Conservation (phyloP, 108 stramenopile genomes). For the Conticribra guillardii region DNA sequence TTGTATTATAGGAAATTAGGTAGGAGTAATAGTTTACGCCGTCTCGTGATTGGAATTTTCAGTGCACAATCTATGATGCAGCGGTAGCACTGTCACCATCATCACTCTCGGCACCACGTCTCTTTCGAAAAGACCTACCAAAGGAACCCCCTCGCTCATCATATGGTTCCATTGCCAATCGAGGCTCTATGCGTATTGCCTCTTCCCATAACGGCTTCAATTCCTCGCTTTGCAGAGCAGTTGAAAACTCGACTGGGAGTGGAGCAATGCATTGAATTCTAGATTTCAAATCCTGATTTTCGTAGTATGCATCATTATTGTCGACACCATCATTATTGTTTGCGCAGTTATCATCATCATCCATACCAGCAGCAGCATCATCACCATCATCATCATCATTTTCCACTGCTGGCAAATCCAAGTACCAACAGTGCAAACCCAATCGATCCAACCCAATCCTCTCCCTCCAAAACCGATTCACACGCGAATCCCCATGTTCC, state of each 20-base stretch:
- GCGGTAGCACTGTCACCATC: no score
- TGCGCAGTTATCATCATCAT: slow-evolving; percentile 12
- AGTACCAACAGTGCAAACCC: slow-evolving; percentile 66
- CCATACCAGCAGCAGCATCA: not conserved
- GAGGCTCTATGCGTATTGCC: slow-evolving; percentile 42
- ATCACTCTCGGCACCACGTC: no score
- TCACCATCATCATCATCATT: slow-evolving; percentile 7
- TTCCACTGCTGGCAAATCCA: slow-evolving; percentile 48
- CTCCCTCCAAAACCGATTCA: slow-evolving; percentile 76
- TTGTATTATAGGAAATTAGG: no score
- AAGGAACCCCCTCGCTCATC: slow-evolving; percentile 63
- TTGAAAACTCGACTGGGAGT: slow-evolving; percentile 39
- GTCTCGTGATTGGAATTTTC: no score
- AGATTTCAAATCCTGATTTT: not conserved
- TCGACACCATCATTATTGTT: slow-evolving; percentile 3
- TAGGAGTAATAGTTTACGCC: no score
- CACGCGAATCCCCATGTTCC: slow-evolving; percentile 70
- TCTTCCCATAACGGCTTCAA: slow-evolving; percentile 46
- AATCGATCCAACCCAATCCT: slow-evolving; percentile 57
- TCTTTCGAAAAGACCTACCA: slow-evolving; percentile 48
- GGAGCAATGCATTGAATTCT: slow-evolving; percentile 53
- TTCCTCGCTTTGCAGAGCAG: slow-evolving; percentile 25
- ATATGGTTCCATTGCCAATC: slow-evolving; percentile 39
- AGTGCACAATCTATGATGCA: no score
- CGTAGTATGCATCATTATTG: not conserved